Percentiles rank a stretch among this genome's conserved stretches.
Conservation (phyloP, 2,329 filamentous ascomycete species). For the Metarhizium album region DNA sequence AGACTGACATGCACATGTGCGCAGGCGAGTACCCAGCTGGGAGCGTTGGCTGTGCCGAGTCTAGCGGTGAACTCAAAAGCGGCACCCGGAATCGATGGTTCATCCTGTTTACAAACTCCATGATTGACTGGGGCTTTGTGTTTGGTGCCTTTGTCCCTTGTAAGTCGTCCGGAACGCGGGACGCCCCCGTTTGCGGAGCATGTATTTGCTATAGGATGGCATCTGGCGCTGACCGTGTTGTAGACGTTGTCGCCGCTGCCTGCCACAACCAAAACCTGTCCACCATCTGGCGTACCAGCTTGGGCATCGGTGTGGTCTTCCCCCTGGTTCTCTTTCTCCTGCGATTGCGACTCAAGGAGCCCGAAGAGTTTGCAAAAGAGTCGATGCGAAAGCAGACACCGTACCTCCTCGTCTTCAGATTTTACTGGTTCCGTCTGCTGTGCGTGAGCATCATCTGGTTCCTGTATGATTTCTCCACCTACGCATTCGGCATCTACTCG, state of each 20-base stretch:
- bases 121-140: constrained; percentile 78
- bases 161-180: constrained; percentile 11
- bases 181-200: neutral
- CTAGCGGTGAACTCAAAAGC: constrained; percentile 67
- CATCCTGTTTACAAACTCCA: constrained; percentile 78
- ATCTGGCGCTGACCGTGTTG: neutral
- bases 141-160: constrained; percentile 66
- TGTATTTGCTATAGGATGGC: neutral
- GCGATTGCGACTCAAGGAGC: constrained; percentile 64
- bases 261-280: constrained; percentile 51
- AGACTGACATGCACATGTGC: neutral
- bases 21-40: constrained; percentile 68
- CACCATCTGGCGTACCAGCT: constrained; percentile 70
- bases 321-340: constrained; percentile 61
- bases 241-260: constrained; percentile 42
- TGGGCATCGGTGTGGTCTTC: constrained; percentile 72
- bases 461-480: constrained; percentile 79
- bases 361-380: constrained; percentile 63
- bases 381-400: constrained; percentile 54
- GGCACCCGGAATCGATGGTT: constrained; percentile 87
- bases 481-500: constrained; percentile 80
- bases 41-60: constrained; percentile 74
- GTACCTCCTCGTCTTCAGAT: constrained; percentile 45
- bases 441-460: constrained; percentile 73
- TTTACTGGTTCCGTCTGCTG: constrained; percentile 63